A percentile compares a stretch with the other conserved stretches of the same genome.
Conservation (phyloP, 371 early-diverging fungal genomes). For the Apophysomyces ossiformis region DNA sequence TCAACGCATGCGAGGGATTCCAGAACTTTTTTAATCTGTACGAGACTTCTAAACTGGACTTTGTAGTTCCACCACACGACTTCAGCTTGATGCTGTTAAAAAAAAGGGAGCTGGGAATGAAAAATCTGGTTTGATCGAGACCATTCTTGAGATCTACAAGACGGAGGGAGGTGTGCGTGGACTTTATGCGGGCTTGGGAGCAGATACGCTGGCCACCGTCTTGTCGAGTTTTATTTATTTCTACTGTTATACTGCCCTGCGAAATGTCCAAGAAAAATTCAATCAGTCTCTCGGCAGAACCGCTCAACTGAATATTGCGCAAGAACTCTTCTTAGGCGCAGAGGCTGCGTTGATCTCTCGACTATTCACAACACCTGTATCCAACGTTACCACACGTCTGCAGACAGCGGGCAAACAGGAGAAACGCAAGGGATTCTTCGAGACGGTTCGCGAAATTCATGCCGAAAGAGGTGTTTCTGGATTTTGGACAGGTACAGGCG, state of each 20-base stretch:
- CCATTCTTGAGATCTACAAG: conserved; percentile 49
- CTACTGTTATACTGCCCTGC: conserved; percentile 60
- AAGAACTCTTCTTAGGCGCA: conserved; percentile 64
- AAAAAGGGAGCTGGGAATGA: conserved; percentile 19
- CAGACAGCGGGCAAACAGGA: conserved; percentile 53
- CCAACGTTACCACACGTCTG: conserved; percentile 59
- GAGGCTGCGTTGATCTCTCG: conserved; percentile 65
- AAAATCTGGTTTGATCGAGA: conserved; percentile 35
- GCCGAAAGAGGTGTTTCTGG: conserved; percentile 56
- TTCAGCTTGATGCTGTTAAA: conserved; percentile 35
- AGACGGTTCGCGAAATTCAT: conserved; percentile 41
- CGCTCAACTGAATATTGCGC: conserved; percentile 53
- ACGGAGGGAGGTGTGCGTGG: conserved; percentile 59
- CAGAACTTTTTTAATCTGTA: neutral
- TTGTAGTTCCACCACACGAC: conserved; percentile 45
- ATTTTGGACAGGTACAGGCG: conserved; percentile 57
- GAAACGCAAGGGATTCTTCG: conserved; percentile 22
- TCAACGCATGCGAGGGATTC: neutral
- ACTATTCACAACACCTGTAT: conserved; percentile 63
- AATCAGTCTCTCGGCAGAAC: conserved; percentile 45
- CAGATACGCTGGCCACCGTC: conserved; percentile 62
- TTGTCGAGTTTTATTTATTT: conserved; percentile 67
- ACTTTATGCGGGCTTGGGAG: conserved; percentile 58
- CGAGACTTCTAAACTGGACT: neutral
- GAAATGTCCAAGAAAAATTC: conserved; percentile 59